Base-by-base conservation (phyloP, 768 basidiomycete genomes). In the Erythrobasidium yunnanense region DNA sequence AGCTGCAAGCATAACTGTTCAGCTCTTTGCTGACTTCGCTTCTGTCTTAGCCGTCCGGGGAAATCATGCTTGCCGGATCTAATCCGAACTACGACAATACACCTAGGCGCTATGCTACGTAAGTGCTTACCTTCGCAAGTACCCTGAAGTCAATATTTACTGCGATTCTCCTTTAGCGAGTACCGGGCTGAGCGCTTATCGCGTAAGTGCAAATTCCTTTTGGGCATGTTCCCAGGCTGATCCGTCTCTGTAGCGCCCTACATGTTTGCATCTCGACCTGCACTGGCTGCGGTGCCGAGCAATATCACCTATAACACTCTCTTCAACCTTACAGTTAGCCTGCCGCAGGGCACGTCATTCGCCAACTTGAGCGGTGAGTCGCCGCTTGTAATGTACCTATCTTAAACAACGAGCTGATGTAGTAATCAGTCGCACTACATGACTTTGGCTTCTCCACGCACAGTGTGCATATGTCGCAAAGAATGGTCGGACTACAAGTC, bases 61-160 rank as follows among this genome's bases (percentile, higher is more conserved):
- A 86, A 0, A 81, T 91, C 20, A 76, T 87, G 34, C 81, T 90
- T 35, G 81, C 85, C 29, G 89, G 89, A 22, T 86, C 85, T 8
- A 90, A 90, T 74, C 88, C 88, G 0, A 87, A 89, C 74, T 78
- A 82, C 5, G 87, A 88, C 73, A 82, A 81, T 17, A 62, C 58
- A n/a, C 30, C 11, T 2, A 49, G 6, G 38, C 18, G 22, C 42
- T 63, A 30, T 35, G 47, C 60, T 11, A 63, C 60, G 60, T 63
- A n/a, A 63, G 60, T 51, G 6, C n/a, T n/a, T 4, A 25, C n/a
- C 23, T 74, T 80, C 78, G 81, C 1, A 56, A 53, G 42, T 77
- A 78, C 66, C 49, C 29, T 54, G 27, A 49, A n/a, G n/a, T 32
- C 75, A 18, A 74, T 18, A 27, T n/a, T 11, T 29, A 49, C 32